Percentiles rank a stretch among this genome's conserved stretches.
Conservation (phyloP, 1,139 yeast genomes). For the Arxiozyma heterogenica region DNA sequence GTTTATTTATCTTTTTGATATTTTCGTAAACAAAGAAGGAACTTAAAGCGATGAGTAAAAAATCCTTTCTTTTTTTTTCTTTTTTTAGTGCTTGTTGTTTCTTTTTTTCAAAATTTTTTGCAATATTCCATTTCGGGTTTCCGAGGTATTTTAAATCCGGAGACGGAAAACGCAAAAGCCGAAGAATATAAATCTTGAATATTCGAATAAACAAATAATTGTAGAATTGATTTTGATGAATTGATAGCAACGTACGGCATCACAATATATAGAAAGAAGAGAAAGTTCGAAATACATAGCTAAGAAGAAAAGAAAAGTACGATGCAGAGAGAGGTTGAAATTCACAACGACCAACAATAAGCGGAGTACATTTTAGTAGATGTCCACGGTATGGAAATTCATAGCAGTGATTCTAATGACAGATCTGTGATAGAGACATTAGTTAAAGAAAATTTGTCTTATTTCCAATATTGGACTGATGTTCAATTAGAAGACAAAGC, state of each 20-base stretch:
- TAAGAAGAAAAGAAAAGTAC: not conserved
- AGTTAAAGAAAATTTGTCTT: constrained; percentile 38
- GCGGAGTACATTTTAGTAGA: not conserved
- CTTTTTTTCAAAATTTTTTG: too few relatives aligned
- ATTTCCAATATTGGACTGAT: constrained; percentile 47
- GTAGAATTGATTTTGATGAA: not conserved
- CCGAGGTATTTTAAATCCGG: not conserved
- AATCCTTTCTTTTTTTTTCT: not conserved
- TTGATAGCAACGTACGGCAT: not conserved
- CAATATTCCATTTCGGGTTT: not conserved
- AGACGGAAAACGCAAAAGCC: not conserved
- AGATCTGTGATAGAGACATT: constrained; percentile 13
- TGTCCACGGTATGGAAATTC: not conserved
- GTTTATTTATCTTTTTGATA: not conserved
- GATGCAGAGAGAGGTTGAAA: not conserved
- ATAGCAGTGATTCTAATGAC: constrained; percentile 2
- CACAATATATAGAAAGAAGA: too few relatives aligned
- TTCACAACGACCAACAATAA: not conserved
- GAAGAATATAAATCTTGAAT: not conserved
- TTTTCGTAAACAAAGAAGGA: not conserved
- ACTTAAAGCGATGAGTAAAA: not conserved
- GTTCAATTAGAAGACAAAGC: constrained; percentile 28
- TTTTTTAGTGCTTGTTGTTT: too few relatives aligned
- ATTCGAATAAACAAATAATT: not conserved
- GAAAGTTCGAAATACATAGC: not conserved